phyloP scores from a whole-genome alignment of 2,329 filamentous ascomycete species.

The Keithomyces neogunnii region DNA sequence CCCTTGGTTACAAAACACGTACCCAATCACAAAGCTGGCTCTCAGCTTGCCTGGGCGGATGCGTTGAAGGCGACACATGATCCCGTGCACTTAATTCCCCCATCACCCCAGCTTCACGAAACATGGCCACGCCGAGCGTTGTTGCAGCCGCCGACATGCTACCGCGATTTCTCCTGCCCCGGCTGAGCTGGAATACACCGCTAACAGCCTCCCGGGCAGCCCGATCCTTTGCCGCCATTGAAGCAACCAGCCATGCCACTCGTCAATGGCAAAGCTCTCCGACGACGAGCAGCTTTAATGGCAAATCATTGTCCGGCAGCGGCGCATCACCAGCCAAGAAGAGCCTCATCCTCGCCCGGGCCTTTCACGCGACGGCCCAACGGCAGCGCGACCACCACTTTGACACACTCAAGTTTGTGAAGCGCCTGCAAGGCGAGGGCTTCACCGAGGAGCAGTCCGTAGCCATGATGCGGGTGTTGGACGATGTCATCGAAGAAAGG shows the following conservation, averaged over 20 bases:
- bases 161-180: constrained; percentile 46
- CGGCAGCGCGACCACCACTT: constrained; percentile 81
- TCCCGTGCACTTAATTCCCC: neutral
- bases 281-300: neutral
- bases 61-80: neutral
- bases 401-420: constrained; percentile 95
- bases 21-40: constrained; percentile 8
- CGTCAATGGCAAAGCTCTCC: constrained; percentile 2
- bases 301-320: constrained; percentile 3
- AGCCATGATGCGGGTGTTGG: constrained; percentile 97
- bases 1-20: neutral
- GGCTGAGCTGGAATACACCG: constrained; percentile 41
- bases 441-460: constrained; percentile 93
- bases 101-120: neutral
- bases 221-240: constrained; percentile 12
- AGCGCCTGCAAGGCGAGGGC: constrained; percentile 79
- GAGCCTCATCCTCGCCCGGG: constrained; percentile 25
- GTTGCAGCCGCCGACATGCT: constrained; percentile 28
- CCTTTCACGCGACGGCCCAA: constrained; percentile 58
- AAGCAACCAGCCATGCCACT: constrained; percentile 7
- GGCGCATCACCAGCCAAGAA: neutral
- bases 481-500: constrained; percentile 96
- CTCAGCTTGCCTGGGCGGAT: constrained; percentile 8
- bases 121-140: constrained; percentile 19
- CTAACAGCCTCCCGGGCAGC: constrained; percentile 15